Percentiles rank a stretch among this genome's conserved stretches.
Conservation (phyloP, 257 asterid species). For the Plectranthus barbatus region DNA sequence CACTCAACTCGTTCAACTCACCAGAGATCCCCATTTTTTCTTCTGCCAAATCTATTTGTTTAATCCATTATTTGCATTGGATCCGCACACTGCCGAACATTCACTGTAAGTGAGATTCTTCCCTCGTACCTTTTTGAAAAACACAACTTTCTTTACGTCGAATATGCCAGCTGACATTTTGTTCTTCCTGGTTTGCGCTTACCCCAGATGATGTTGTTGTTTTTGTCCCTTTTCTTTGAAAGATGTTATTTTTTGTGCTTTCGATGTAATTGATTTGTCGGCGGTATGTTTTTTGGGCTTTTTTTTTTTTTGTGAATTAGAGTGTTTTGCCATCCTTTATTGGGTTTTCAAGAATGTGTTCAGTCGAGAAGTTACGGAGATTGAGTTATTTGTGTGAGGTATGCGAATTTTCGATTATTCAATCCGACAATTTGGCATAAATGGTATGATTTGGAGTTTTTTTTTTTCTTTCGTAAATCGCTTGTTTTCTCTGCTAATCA, state of each 20-base stretch:
- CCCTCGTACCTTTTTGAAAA: neutral
- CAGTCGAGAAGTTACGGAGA: slow-evolving; percentile 2
- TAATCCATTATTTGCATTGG: slow-evolving; percentile 4
- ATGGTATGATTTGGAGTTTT: neutral
- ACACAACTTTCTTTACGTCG: neutral
- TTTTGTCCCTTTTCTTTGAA: too few species aligned
- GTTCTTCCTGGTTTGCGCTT: neutral
- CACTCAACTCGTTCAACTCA: slow-evolving; percentile 25
- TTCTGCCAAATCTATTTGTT: neutral
- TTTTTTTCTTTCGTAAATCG: neutral
- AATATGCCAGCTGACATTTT: slow-evolving; percentile 1
- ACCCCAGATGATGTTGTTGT: neutral
- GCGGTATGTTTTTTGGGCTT: neutral
- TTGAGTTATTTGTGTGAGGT: neutral
- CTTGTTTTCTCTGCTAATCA: neutral
- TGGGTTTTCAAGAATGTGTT: neutral
- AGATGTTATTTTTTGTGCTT: neutral
- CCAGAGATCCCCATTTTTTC: slow-evolving; percentile 14
- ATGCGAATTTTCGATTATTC: neutral
- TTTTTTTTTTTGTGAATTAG: neutral
- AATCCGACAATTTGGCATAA: neutral
- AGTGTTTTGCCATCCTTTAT: neutral
- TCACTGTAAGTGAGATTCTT: slow-evolving; percentile 12
- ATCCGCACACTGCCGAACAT: slow-evolving; percentile 13
- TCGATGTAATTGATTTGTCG: neutral